Evolutionary conservation across 352 stramenopile genomes (phyloP), one percentile per base, ranked within the genome.

Genomic region (Phytophthora fragariaefolia): DNA sequence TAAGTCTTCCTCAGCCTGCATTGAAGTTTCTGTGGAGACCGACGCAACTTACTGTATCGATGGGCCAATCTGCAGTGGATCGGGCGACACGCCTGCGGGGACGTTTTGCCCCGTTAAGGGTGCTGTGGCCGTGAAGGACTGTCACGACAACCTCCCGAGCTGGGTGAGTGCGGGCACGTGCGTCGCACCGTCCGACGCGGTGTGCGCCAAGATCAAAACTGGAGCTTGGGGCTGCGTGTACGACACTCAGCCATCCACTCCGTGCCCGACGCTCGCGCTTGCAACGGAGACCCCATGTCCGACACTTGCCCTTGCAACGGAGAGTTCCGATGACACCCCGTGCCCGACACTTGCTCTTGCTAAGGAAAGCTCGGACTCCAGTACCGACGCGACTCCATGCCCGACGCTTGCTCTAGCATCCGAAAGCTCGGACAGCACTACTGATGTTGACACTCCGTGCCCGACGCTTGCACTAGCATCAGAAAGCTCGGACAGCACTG

Each of bases 21-120:
- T 71, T 0, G 59, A 85, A 38, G 73, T 90, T 18, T 88, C 75
- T 2, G 81, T 90, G 24, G 74, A 88, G 42, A 64, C 66, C 6
- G 81, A 90, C 30, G 83, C 81, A 9, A 90, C 83, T 4, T 89
- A 88, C 72, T 89, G 81, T 69, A 83, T 90, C 32, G 40, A 59
- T 23, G 83, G 80, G 20, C 61, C 79, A 4, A 77, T 90, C 54
- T 91, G 83, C 62, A 82, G 71, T n/a, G 81, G 83, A 58, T 59
- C 68, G 0, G 82, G 78, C 18, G 51, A 58, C 12, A 34, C 55
- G 22, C 75, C 79, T 18, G 70, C 73, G 4, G 83, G 83, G 8
- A 58, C 27, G 18, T 54, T 73, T 23, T 91, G 83, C 22, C 83
- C 83, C 5, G 71, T 76, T 54, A 73, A 79, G 58, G 83, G 83